phyloP scores from a whole-genome alignment of 768 basidiomycete species.

The Rubroboletus satanas region DNA sequence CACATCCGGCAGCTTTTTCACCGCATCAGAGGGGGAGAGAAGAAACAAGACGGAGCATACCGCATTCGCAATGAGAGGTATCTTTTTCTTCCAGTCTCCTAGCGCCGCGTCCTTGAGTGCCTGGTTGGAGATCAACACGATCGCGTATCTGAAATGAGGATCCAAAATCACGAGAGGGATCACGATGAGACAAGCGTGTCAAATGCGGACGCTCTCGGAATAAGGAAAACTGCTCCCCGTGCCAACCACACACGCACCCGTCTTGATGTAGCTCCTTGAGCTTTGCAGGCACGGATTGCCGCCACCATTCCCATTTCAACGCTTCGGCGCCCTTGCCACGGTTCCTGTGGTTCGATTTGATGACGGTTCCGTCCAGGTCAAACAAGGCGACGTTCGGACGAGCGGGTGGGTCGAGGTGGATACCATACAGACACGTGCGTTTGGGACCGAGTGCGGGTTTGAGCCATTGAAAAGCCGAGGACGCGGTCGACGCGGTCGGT shows the following conservation, averaged over 20 bases:
- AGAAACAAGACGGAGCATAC: constrained; percentile 34
- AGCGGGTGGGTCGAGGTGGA: constrained; percentile 31
- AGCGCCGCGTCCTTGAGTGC: constrained; percentile 45
- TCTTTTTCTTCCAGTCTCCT: constrained; percentile 73
- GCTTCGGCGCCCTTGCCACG: constrained; percentile 36
- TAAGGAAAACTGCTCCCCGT: too few species aligned
- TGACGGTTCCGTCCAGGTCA: constrained; percentile 86
- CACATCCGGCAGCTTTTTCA: constrained; percentile 57
- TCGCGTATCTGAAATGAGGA: constrained; percentile 46
- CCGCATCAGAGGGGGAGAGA: background rate
- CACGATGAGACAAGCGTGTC: too few species aligned
- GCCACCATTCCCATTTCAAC: constrained; percentile 64
- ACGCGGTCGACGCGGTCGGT: constrained; percentile 2
- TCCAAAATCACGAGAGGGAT: background rate
- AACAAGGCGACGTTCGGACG: constrained; percentile 68
- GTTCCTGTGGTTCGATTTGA: constrained; percentile 41
- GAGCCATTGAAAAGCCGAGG: constrained; percentile 28
- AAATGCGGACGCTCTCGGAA: too few species aligned
- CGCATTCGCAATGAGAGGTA: constrained; percentile 60
- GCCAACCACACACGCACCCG: constrained; percentile 46
- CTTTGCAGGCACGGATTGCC: constrained; percentile 54
- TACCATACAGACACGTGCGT: constrained; percentile 35
- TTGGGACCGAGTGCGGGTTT: constrained; percentile 35
- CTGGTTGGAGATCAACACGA: constrained; percentile 85
- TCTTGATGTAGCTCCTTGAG: constrained; percentile 54